These are phyloP conservation scores for Wallacemonas sp. DNA, from an alignment of 208 protist species.

Conservation along the genomic window DNA sequence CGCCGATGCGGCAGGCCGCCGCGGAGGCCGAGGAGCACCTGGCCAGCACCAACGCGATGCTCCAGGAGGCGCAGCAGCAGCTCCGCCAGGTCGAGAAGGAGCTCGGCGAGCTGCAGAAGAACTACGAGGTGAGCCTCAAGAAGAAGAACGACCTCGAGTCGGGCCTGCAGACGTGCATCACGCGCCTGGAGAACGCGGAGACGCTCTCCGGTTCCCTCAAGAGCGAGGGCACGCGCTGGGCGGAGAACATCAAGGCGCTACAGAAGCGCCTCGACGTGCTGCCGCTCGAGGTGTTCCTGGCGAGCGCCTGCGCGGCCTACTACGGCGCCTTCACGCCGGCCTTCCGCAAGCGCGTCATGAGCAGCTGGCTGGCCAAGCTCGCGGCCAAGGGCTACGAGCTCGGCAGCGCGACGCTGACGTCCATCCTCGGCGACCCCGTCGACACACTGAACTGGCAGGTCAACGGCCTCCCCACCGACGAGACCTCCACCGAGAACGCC, in stretches of 20 bases:
- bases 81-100: slow-evolving; percentile 92
- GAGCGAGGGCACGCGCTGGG: slow-evolving; percentile 95
- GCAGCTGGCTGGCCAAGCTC: slow-evolving; percentile 71
- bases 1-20: slow-evolving; percentile 93
- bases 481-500: slow-evolving; percentile 96
- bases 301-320: slow-evolving; percentile 95
- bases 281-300: slow-evolving; percentile 94
- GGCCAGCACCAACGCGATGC: slow-evolving; percentile 85
- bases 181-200: slow-evolving; percentile 93
- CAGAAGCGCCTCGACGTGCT: slow-evolving; percentile 70
- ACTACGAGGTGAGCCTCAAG: slow-evolving; percentile 86
- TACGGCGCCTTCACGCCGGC: slow-evolving; percentile 93
- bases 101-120: slow-evolving; percentile 86
- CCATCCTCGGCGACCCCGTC: slow-evolving; percentile 93
- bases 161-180: slow-evolving; percentile 86
- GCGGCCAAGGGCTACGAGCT: slow-evolving; percentile 59
- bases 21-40: slow-evolving; percentile 91
- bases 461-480: slow-evolving; percentile 95
- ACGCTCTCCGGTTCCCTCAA: slow-evolving; percentile 94
- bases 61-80: slow-evolving; percentile 86
- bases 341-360: slow-evolving; percentile 91
- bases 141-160: slow-evolving; percentile 90
- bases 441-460: slow-evolving; percentile 97
- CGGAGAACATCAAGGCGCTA: slow-evolving; percentile 87
- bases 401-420: slow-evolving; percentile 55